Evolutionary conservation across 805 yeast genomes (phyloP).

Genomic region (Sugiyamaella valdiviana): DNA sequence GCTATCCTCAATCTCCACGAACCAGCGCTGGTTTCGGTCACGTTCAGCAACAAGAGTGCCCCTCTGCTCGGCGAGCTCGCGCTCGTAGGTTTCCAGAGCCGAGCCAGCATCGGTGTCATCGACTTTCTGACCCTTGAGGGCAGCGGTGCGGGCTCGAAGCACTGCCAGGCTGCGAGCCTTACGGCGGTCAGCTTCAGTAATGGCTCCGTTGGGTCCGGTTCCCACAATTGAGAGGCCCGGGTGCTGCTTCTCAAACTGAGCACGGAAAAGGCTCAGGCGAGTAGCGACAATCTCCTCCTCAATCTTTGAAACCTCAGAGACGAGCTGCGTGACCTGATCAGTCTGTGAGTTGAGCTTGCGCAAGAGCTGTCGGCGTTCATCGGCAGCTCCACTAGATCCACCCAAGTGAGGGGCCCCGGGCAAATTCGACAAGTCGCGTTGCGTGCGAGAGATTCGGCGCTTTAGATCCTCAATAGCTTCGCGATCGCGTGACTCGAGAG

Average conservation of each 20-base stretch:
- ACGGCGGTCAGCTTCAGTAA: constrained; percentile 76
- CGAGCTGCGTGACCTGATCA: constrained; percentile 65
- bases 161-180: constrained; percentile 75
- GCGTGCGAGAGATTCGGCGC: constrained; percentile 45
- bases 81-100: constrained; percentile 49
- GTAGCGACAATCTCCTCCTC: constrained; percentile 64
- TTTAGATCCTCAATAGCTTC: constrained; percentile 63
- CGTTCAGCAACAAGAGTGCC: constrained; percentile 48
- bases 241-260: constrained; percentile 49
- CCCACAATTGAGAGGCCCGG: constrained; percentile 72
- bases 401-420: constrained; percentile 22
- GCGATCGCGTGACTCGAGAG: constrained; percentile 35
- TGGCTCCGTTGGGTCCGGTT: constrained; percentile 79
- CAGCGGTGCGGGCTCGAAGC: constrained; percentile 83
- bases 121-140: constrained; percentile 71
- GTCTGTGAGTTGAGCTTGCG: constrained; percentile 56
- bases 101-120: constrained; percentile 36
- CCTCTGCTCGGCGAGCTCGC: constrained; percentile 37
- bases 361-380: constrained; percentile 47
- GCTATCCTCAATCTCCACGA: constrained; percentile 66
- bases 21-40: constrained; percentile 50
- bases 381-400: constrained; percentile 32
- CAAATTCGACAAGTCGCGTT: constrained; percentile 31
- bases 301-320: constrained; percentile 53
- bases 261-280: constrained; percentile 58